A percentile compares a stretch with the other conserved stretches of the same genome.
Evolutionary conservation across 306 rosid genomes (phyloP).

Genomic region (Corylus avellana): DNA sequence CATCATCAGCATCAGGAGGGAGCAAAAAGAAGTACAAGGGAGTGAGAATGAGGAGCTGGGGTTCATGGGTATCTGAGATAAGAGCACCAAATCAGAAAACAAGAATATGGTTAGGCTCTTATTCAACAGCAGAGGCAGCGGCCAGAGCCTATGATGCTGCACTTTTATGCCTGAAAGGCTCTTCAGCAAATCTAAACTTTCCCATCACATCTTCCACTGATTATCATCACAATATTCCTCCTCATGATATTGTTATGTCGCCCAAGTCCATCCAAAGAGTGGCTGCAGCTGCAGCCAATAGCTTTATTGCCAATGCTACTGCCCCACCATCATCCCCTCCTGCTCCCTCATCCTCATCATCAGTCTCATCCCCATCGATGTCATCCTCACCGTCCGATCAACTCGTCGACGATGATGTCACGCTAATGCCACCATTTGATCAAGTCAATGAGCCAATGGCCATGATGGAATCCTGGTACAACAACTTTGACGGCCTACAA

Average conservation of each 20-base stretch:
- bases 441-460: constrained; percentile 38
- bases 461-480: constrained; percentile 65
- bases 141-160: constrained; percentile 99
- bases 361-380: constrained; percentile 53
- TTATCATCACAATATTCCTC: constrained; percentile 32
- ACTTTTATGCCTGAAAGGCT: constrained; percentile 84
- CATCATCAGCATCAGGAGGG: constrained; percentile 18
- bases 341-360: constrained; percentile 48
- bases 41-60: constrained; percentile 99
- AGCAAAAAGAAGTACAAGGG: constrained; percentile 69
- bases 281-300: constrained; percentile 87
- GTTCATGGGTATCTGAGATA: constrained; percentile 96
- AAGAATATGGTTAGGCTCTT: constrained; percentile 96
- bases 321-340: constrained; percentile 35
- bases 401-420: constrained; percentile 48
- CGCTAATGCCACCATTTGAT: constrained; percentile 37
- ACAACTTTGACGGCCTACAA: constrained; percentile 46
- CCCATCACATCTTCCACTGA: constrained; percentile 46
- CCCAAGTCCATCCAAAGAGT: constrained; percentile 85
- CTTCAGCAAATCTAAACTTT: constrained; percentile 84
- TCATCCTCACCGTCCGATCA: constrained; percentile 46
- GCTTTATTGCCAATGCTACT: constrained; percentile 31
- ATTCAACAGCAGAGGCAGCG: constrained; percentile 93
- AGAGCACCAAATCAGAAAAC: constrained; percentile 97
- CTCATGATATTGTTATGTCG: constrained; percentile 59